Base-by-base conservation (phyloP, 2,329 filamentous ascomycete species). In the Sporothrix luriei region DNA sequence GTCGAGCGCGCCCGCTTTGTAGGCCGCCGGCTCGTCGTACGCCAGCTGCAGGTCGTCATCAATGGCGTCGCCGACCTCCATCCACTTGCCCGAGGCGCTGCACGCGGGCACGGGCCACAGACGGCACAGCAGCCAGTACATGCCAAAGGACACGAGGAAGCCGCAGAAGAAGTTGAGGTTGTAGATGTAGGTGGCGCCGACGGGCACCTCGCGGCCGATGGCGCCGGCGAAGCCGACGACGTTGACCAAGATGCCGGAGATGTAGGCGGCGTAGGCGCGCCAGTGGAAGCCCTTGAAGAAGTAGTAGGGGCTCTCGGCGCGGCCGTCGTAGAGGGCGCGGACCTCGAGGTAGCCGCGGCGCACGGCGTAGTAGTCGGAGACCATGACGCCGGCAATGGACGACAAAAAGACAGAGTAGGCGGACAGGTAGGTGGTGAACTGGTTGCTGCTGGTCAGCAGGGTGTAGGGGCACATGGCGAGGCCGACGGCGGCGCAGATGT, bases 381-480 rank as follows among this genome's bases (percentile, higher is more conserved):
- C 83, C 81, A 97, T 95, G 73, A 97, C 92, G n/a, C 94, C 94
- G 0, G 92, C 93, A 72, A 97, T 96, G 55, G 91, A 93, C 71
- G 91, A 94, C n/a, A 97, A 85, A 80, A 97, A 97, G 69, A 97
- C 93, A 3, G 91, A 93, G 82, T 97, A 97, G 0, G 94, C 91
- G 0, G 91, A 95, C 0, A 97, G 87, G 77, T 97, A 97, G 3
- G 92, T 96, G 0, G 92, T 95, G 82, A 97, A 97, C 79, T 90
- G 89, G 82, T 94, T 97, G 57, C 87, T 87, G 57, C 83, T 83
- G 1, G 85, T 88, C 10, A 97, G 86, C 0, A 97, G 85, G 71
- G 91, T 91, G 87, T 90, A 94, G 0, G 94, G 94, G 77, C 92
- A 95, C 87, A 97, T 96, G 72, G 88, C 90, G 14, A 97, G 83